A percentile compares a stretch with the other conserved stretches of the same genome.
Evolutionary conservation across 805 yeast genomes (phyloP).

Genomic region (Zygosaccharomyces lentus): DNA sequence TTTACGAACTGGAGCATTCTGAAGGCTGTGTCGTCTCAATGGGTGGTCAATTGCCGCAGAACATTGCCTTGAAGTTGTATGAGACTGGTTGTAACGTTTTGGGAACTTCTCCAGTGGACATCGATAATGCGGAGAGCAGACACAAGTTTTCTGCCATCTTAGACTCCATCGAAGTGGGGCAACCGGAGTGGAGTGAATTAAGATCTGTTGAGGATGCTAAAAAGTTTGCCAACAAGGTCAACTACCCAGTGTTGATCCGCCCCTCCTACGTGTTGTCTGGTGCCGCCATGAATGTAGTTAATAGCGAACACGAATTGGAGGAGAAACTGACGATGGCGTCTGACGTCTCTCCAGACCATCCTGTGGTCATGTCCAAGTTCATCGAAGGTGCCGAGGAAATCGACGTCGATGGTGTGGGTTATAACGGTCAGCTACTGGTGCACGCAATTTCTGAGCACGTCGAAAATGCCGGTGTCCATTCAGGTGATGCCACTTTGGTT

Average conservation of each 20-base stretch:
- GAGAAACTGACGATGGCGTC: conserved; percentile 81
- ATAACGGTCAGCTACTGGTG: conserved; percentile 79
- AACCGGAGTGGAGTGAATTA: conserved; percentile 97
- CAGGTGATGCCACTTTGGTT: conserved; percentile 96
- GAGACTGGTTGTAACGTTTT: conserved; percentile 78
- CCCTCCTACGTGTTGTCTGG: conserved; percentile 97
- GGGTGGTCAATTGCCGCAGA: conserved; percentile 98
- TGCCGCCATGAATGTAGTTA: conserved; percentile 97
- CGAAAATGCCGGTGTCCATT: conserved; percentile 97
- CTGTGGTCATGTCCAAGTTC: conserved; percentile 94
- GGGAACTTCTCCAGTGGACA: conserved; percentile 92
- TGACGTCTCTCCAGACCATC: conserved; percentile 91
- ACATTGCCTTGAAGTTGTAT: conserved; percentile 84
- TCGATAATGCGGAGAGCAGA: conserved; percentile 97
- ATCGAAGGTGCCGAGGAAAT: conserved; percentile 96
- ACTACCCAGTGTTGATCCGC: conserved; percentile 94
- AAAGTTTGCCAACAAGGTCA: conserved; percentile 76
- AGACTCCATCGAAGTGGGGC: conserved; percentile 90
- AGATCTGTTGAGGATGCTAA: conserved; percentile 83
- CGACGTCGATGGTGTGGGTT: conserved; percentile 95
- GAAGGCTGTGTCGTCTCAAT: conserved; percentile 92
- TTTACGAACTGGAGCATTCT: conserved; percentile 86
- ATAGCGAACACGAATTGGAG: conserved; percentile 72
- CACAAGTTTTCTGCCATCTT: conserved; percentile 93
- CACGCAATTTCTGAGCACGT: conserved; percentile 98